phyloP scores from a whole-genome alignment of 169 alveolate species.

The Plasmodium relictum region DNA sequence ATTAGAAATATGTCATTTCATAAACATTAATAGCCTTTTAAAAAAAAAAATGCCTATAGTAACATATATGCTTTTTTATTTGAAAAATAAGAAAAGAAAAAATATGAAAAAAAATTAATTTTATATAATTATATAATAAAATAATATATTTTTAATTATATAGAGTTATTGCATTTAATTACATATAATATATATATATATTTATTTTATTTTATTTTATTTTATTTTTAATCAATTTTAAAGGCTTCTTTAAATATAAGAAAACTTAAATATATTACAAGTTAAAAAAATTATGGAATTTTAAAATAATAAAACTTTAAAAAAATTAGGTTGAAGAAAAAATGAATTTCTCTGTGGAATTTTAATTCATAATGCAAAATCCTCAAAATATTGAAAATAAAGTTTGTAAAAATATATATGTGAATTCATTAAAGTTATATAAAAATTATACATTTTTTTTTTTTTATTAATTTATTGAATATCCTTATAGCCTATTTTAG shows the following conservation, averaged over 20 bases:
- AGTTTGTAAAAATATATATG: constrained; percentile 23
- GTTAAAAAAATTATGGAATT: too few species aligned
- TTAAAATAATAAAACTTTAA: too few species aligned
- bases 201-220: too few species aligned
- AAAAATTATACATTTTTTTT: not conserved
- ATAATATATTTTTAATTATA: not conserved
- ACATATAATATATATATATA: too few species aligned
- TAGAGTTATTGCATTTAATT: too few species aligned
- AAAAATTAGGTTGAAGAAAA: not conserved
- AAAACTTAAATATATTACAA: too few species aligned
- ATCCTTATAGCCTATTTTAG: constrained; percentile 31
- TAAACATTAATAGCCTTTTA: too few species aligned
- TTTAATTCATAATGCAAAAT: constrained; percentile 49
- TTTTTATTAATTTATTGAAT: not conserved
- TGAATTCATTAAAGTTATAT: not conserved
- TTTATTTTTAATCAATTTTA: too few species aligned
- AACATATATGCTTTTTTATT: not conserved
- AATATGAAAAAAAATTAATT: not conserved
- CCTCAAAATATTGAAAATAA: constrained; percentile 50
- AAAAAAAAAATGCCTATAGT: too few species aligned
- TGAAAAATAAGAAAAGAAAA: not conserved
- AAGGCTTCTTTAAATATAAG: too few species aligned
- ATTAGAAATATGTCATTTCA: too few species aligned
- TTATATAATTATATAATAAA: not conserved
- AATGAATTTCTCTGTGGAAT: constrained; percentile 16